These are phyloP conservation scores for Penstemon newberryi DNA, from an alignment of 257 asterid species.

Conservation along the genomic window DNA sequence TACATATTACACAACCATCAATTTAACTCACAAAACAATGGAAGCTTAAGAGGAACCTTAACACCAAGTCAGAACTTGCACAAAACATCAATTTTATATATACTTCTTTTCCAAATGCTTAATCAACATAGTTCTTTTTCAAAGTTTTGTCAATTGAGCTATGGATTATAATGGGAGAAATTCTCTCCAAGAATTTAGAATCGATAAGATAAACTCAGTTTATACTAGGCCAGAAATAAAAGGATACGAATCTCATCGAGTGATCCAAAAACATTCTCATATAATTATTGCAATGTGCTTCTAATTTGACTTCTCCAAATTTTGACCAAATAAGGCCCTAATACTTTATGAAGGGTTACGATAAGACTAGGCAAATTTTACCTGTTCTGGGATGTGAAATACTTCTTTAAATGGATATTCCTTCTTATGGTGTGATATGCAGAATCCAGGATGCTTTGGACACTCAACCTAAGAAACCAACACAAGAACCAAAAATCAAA, in stretches of 20 bases:
- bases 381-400: constrained; percentile 89
- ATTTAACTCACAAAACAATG: background rate
- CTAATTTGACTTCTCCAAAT: background rate
- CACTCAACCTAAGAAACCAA: constrained; percentile 73
- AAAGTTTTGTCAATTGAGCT: no score
- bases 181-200: background rate
- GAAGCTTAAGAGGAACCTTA: constrained; percentile 9
- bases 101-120: no score
- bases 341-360: no score
- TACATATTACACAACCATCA: background rate
- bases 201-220: background rate
- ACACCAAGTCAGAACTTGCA: constrained; percentile 7
- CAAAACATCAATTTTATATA: background rate
- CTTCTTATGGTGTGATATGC: constrained; percentile 82
- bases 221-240: background rate
- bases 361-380: constrained; percentile 36
- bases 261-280: no score
- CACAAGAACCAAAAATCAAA: constrained; percentile 20
- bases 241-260: background rate
- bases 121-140: no score
- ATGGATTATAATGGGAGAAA: background rate
- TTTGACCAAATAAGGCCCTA: no score
- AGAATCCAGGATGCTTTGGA: constrained; percentile 94
- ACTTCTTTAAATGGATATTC: constrained; percentile 89
- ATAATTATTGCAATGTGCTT: background rate